A percentile compares a stretch with the other conserved stretches of the same genome.
Evolutionary conservation across 129 eudicot genomes (phyloP).

Genomic region (Ambrosia artemisiifolia): DNA sequence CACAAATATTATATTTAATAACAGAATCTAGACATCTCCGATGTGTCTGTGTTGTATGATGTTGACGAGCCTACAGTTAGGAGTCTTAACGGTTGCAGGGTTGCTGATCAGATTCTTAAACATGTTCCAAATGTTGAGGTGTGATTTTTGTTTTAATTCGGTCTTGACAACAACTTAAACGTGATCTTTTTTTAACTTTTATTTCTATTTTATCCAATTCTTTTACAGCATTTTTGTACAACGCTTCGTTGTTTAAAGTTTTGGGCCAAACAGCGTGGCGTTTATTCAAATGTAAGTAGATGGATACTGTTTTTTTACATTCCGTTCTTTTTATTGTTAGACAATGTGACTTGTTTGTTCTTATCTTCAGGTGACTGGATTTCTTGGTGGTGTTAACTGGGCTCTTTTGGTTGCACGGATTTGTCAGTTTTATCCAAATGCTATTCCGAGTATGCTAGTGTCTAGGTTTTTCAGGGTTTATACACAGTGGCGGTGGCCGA

Average conservation of each 20-base stretch:
- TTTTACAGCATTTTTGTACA: slow-evolving; percentile 69
- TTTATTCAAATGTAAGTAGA: slow-evolving; percentile 74
- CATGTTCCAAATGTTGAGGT: slow-evolving; percentile 95
- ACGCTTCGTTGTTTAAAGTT: slow-evolving; percentile 81
- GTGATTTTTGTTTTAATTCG: slow-evolving; percentile 19
- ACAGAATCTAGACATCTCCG: slow-evolving; percentile 86
- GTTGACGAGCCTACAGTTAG: slow-evolving; percentile 87
- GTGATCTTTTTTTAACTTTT: background rate
- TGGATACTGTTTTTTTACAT: background rate
- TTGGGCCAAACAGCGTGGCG: slow-evolving; percentile 94
- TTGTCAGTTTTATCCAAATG: slow-evolving; percentile 88
- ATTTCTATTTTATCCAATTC: background rate
- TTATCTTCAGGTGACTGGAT: slow-evolving; percentile 73
- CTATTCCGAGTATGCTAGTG: slow-evolving; percentile 85
- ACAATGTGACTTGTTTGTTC: background rate
- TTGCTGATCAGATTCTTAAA: slow-evolving; percentile 89
- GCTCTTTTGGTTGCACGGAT: slow-evolving; percentile 89
- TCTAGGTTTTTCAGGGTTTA: slow-evolving; percentile 85
- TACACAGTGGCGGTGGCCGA: slow-evolving; percentile 96
- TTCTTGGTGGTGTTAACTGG: slow-evolving; percentile 98
- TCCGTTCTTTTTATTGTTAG: background rate
- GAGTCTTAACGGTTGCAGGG: slow-evolving; percentile 87
- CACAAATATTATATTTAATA: background rate
- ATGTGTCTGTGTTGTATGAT: slow-evolving; percentile 53
- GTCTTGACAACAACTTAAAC: background rate